Conservation (phyloP, 176 grass and related monocot genomes). For the Oropetium thomaeum region DNA sequence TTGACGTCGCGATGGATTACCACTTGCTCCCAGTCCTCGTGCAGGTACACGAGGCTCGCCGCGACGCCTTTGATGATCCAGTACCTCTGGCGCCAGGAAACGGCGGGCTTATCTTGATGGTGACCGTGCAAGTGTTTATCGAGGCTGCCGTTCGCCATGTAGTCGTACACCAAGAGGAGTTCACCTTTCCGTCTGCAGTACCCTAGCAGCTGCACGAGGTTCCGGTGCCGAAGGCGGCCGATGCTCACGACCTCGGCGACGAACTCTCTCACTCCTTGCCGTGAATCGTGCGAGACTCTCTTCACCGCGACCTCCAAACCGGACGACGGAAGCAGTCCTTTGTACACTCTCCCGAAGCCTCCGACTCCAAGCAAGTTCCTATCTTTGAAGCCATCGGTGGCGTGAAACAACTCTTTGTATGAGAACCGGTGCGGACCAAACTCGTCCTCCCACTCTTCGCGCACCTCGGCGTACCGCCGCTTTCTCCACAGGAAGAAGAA, state of each 20-base stretch:
- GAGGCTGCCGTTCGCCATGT: conserved; percentile 48
- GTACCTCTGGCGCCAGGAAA: not conserved
- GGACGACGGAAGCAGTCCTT: not conserved
- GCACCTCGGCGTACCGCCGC: conserved; percentile 25
- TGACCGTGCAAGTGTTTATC: conserved; percentile 27
- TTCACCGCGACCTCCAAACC: conserved; percentile 17
- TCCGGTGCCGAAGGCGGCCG: conserved; percentile 34
- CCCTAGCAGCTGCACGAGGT: conserved; percentile 39
- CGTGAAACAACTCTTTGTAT: conserved; percentile 40
- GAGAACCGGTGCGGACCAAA: conserved; percentile 43
- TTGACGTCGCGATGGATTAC: conserved; percentile 47
- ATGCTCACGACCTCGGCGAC: conserved; percentile 44
- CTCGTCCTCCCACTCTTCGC: conserved; percentile 43
- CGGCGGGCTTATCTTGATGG: not conserved
- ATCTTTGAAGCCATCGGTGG: conserved; percentile 40
- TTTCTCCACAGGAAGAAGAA: not conserved
- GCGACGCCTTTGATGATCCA: conserved; percentile 29
- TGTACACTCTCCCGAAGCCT: conserved; percentile 39
- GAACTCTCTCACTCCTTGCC: conserved; percentile 34
- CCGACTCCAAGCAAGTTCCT: conserved; percentile 23
- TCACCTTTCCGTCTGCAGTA: conserved; percentile 40
- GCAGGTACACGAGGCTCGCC: conserved; percentile 26
- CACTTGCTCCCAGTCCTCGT: conserved; percentile 48
- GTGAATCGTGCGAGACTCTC: conserved; percentile 35
- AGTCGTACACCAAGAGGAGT: conserved; percentile 46